Conservation (phyloP, 768 basidiomycete genomes). For the Pisolithus sp. region DNA sequence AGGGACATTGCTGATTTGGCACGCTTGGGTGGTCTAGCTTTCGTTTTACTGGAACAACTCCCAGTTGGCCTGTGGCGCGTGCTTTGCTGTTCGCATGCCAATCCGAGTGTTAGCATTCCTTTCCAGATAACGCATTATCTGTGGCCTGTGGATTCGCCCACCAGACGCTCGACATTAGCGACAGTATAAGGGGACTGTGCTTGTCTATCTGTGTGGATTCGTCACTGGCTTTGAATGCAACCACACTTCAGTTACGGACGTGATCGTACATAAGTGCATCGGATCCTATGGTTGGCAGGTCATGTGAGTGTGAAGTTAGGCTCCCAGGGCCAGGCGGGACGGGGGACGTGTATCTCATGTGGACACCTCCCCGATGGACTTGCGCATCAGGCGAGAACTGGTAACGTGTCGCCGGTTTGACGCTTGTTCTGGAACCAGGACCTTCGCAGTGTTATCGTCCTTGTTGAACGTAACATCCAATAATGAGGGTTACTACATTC, state of each 20-base stretch:
- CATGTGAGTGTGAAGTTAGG: slow-evolving; percentile 24
- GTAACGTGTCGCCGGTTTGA: slow-evolving; percentile 32
- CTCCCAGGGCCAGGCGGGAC: slow-evolving; percentile 17
- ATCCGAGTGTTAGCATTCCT: slow-evolving; percentile 34
- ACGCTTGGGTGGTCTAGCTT: slow-evolving; percentile 6
- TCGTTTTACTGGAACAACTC: slow-evolving; percentile 12
- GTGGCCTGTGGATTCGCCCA: slow-evolving; percentile 8
- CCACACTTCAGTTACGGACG: too few species aligned
- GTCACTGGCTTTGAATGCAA: too few species aligned
- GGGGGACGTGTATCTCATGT: background rate
- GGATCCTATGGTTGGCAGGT: too few species aligned
- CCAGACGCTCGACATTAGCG: background rate
- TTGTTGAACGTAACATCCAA: slow-evolving; percentile 22
- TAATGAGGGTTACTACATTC: too few species aligned
- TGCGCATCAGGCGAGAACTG: too few species aligned
- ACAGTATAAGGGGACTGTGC: background rate
- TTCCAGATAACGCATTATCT: slow-evolving; percentile 9
- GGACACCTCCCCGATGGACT: background rate
- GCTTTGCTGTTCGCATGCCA: slow-evolving; percentile 37
- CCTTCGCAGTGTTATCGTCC: slow-evolving; percentile 64
- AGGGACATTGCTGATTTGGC: slow-evolving; percentile 25
- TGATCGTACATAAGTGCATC: background rate
- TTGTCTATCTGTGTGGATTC: background rate
- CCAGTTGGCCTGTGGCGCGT: slow-evolving; percentile 27
- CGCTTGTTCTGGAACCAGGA: slow-evolving; percentile 84